Percentiles rank a stretch among this genome's conserved stretches.
phyloP scores from a whole-genome alignment of 192 early-diverging fungal species.

The Backusella sp. region DNA sequence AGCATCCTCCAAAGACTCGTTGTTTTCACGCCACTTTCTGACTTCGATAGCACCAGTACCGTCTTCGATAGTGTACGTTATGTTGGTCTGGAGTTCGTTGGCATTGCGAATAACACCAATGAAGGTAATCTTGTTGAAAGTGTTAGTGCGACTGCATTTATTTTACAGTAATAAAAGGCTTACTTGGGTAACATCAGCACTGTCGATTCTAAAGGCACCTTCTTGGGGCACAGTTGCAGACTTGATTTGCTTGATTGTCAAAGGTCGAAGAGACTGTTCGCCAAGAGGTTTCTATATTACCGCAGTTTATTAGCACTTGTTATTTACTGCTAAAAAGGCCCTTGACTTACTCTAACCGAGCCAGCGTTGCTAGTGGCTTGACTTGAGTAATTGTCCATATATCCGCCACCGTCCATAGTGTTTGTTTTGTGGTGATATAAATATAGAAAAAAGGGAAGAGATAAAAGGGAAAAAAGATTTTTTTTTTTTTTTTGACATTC shows the following conservation, averaged over 20 bases:
- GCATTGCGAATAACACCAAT: conserved; percentile 68
- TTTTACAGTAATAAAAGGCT: background rate
- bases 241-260: conserved; percentile 79
- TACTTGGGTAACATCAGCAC: conserved; percentile 66
- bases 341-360: background rate
- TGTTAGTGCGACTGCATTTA: background rate
- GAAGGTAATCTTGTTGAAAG: conserved; percentile 57
- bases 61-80: conserved; percentile 76
- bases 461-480: background rate
- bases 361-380: background rate
- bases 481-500: background rate
- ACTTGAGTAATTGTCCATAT: background rate
- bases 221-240: conserved; percentile 52
- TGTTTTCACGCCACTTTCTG: conserved; percentile 56
- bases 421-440: background rate
- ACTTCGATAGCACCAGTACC: conserved; percentile 78
- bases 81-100: conserved; percentile 52
- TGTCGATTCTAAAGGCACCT: conserved; percentile 65
- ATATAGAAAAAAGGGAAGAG: background rate
- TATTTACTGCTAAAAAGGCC: background rate
- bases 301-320: background rate
- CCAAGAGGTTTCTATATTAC: conserved; percentile 15
- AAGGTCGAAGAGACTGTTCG: conserved; percentile 73
- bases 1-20: conserved; percentile 23
- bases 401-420: background rate